Conservation (phyloP, 2,329 filamentous ascomycete species). For the Colletotrichum brevisporum region DNA sequence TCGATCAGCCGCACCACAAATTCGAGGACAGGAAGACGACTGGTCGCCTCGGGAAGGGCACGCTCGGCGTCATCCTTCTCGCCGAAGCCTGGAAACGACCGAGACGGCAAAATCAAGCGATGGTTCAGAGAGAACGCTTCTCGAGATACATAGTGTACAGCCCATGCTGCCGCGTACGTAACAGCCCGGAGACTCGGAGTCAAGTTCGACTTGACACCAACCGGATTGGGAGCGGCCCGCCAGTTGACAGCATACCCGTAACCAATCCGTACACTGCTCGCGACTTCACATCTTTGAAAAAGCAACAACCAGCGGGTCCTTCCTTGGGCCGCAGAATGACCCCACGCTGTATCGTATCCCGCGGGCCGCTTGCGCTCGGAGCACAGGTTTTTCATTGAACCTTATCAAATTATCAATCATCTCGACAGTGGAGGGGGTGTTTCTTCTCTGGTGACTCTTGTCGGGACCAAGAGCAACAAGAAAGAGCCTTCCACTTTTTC, state of each 20-base stretch:
- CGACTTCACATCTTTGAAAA: neutral
- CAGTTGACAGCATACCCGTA: constrained; percentile 1
- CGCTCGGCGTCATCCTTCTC: constrained; percentile 8
- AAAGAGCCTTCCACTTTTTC: constrained; percentile 25
- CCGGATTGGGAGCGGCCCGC: constrained; percentile 6
- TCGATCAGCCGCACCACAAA: constrained; percentile 22
- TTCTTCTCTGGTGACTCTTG: neutral
- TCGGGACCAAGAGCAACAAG: constrained; percentile 2
- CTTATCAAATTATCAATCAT: constrained; percentile 18
- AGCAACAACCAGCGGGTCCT: constrained; percentile 5
- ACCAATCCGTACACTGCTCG: too few relatives aligned
- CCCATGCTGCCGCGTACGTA: neutral
- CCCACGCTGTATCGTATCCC: neutral
- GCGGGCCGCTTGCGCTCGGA: too few relatives aligned
- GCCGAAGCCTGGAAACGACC: neutral
- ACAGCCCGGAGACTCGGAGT: neutral
- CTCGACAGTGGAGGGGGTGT: neutral
- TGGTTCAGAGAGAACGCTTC: neutral
- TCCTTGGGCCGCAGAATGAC: constrained; percentile 15
- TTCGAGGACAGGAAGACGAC: constrained; percentile 7
- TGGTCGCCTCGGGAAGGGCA: constrained; percentile 1
- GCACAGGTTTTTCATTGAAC: constrained; percentile 16
- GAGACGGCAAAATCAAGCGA: neutral
- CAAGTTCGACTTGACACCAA: neutral
- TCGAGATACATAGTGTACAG: neutral